A percentile compares a stretch with the other conserved stretches of the same genome.
These are phyloP conservation scores for Taphrina confusa DNA, from an alignment of 1,139 yeast species.

Conservation along the genomic window DNA sequence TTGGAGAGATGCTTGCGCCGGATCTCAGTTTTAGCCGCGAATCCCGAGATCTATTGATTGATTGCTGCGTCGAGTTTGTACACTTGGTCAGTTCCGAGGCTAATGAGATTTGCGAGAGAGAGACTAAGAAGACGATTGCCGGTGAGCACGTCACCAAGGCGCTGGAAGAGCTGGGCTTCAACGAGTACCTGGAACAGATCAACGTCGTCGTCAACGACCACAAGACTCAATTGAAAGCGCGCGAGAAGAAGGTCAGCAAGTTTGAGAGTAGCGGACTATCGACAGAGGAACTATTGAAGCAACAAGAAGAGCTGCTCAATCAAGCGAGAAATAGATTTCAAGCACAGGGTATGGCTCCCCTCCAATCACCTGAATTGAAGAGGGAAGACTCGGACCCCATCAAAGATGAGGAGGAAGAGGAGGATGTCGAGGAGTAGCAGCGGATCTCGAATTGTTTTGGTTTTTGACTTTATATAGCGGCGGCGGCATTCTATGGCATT, in stretches of 20 bases:
- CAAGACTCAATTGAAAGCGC: conserved; percentile 29
- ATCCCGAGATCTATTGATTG: conserved; percentile 92
- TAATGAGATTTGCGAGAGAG: conserved; percentile 94
- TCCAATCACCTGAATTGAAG: background rate
- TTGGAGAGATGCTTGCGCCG: conserved; percentile 81
- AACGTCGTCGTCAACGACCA: conserved; percentile 57
- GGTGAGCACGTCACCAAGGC: conserved; percentile 95
- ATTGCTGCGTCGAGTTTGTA: conserved; percentile 92
- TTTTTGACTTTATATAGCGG: background rate
- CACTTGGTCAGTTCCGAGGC: conserved; percentile 93
- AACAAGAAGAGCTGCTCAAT: conserved; percentile 90
- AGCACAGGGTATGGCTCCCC: conserved; percentile 24
- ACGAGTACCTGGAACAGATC: conserved; percentile 77
- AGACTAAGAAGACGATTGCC: conserved; percentile 93
- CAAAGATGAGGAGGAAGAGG: conserved; percentile 8
- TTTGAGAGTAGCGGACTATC: conserved; percentile 88
- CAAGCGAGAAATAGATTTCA: conserved; percentile 58
- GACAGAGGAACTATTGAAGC: conserved; percentile 86
- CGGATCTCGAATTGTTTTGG: background rate
- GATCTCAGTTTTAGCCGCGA: conserved; percentile 89
- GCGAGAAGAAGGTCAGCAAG: conserved; percentile 87
- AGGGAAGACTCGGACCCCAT: background rate
- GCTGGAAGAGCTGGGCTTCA: conserved; percentile 81
- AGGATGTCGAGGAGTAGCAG: conserved; percentile 4
- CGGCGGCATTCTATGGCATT: background rate